Evolutionary conservation across 1,139 yeast species (phyloP).

Genomic region (Suhomyces ambrosiae): DNA sequence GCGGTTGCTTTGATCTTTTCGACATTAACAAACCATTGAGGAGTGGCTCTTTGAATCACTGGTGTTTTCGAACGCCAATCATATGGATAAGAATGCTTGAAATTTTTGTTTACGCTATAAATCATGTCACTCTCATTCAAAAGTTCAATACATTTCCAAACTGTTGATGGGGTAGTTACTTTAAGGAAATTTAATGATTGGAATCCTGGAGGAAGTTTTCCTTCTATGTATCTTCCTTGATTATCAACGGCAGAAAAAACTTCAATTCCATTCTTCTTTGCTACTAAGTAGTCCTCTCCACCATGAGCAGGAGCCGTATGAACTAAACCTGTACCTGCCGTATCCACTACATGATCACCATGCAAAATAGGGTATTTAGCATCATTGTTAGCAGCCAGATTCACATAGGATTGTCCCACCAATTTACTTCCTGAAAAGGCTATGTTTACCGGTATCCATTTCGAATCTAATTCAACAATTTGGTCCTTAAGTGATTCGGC

Average conservation of each 20-base stretch:
- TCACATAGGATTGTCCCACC: conserved; percentile 48
- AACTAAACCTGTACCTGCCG: conserved; percentile 92
- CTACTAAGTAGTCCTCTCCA: conserved; percentile 82
- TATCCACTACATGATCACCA: conserved; percentile 79
- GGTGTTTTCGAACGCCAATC: conserved; percentile 98
- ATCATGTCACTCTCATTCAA: conserved; percentile 51
- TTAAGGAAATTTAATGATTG: conserved; percentile 52
- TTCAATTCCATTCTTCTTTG: conserved; percentile 55
- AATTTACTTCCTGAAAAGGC: conserved; percentile 49
- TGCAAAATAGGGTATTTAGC: conserved; percentile 60
- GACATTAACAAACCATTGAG: conserved; percentile 95
- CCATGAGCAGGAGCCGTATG: conserved; percentile 99
- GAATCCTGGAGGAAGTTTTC: conserved; percentile 44
- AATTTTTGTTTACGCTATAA: conserved; percentile 48
- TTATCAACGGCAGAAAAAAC: conserved; percentile 80
- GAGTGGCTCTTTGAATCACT: conserved; percentile 91
- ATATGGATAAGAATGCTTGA: conserved; percentile 86
- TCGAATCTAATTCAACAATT: conserved; percentile 22
- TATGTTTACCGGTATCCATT: conserved; percentile 11
- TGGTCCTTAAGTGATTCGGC: conserved; percentile 45
- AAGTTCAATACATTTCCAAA: conserved; percentile 36
- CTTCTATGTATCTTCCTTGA: conserved; percentile 62
- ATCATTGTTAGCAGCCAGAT: conserved; percentile 52
- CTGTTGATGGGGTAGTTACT: conserved; percentile 64
- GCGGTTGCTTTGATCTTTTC: conserved; percentile 70